Conservation (phyloP, 2,329 filamentous ascomycete genomes). For the Sporothrix phasma region DNA sequence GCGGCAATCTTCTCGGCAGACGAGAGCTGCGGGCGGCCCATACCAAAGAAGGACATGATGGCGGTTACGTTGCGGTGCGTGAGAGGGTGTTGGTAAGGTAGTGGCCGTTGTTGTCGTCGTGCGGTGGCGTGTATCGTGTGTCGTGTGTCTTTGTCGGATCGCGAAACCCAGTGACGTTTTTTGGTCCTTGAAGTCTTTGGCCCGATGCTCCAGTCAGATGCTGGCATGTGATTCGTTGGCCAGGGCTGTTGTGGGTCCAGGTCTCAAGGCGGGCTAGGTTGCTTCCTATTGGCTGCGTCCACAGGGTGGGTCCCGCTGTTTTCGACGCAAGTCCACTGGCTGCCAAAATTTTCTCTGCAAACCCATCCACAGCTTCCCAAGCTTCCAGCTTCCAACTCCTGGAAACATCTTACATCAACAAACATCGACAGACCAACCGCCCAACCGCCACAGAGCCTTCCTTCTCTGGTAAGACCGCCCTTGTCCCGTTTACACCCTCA, state of each 20-base stretch:
- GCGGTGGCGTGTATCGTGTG: not conserved
- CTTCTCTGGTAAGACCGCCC: not conserved
- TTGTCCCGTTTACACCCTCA: too few species aligned
- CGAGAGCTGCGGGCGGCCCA: constrained; percentile 65
- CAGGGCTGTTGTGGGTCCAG: not conserved
- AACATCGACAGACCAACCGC: not conserved
- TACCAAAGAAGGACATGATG: constrained; percentile 25
- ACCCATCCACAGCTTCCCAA: not conserved
- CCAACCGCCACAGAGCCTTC: not conserved
- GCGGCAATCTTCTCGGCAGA: constrained; percentile 96
- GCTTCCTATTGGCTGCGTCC: not conserved
- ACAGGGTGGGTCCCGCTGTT: not conserved
- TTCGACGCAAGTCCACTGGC: not conserved
- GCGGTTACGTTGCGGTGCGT: too few species aligned
- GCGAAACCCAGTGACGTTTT: constrained; percentile 10
- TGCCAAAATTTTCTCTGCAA: not conserved
- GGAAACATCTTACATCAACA: not conserved
- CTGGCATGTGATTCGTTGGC: not conserved
- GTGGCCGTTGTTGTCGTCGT: not conserved
- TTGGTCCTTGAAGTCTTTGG: not conserved
- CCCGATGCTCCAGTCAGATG: not conserved
- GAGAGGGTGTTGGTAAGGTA: too few species aligned
- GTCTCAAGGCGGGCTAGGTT: too few species aligned
- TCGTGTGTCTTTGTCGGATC: not conserved
- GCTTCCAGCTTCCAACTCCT: not conserved